These are phyloP conservation scores for Cutaneotrichosporon arboriforme DNA, from an alignment of 1,284 basidiomycete species.

Conservation along the genomic window DNA sequence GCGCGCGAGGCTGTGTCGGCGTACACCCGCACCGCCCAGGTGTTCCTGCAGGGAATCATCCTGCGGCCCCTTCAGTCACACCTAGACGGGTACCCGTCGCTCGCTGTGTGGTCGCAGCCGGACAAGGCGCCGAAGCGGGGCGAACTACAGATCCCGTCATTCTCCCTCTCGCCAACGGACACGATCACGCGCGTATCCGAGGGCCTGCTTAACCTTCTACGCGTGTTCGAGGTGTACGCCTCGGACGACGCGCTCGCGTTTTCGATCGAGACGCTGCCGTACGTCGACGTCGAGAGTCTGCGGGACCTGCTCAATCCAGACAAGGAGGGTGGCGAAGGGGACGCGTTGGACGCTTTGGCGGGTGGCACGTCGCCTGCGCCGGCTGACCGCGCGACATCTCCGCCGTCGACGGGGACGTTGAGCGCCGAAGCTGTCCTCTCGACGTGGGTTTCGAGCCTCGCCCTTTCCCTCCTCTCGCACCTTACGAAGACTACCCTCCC, in stretches of 20 bases:
- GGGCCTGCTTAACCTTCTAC: slow-evolving; percentile 83
- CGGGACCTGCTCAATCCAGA: slow-evolving; percentile 47
- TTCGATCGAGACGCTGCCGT: slow-evolving; percentile 74
- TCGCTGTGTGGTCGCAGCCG: slow-evolving; percentile 61
- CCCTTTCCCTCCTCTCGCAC: slow-evolving; percentile 67
- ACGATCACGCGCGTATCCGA: slow-evolving; percentile 84
- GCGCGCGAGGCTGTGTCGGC: slow-evolving; percentile 59
- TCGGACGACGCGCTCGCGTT: slow-evolving; percentile 86
- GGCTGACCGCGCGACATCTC: slow-evolving; percentile 9
- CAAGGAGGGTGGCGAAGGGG: slow-evolving; percentile 21
- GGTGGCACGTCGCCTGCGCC: background rate
- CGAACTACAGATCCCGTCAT: slow-evolving; percentile 80
- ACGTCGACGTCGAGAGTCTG: slow-evolving; percentile 58
- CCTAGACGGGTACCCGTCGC: slow-evolving; percentile 64
- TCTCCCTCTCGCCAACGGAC: slow-evolving; percentile 85
- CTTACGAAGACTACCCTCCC: slow-evolving; percentile 62
- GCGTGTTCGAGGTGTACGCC: slow-evolving; percentile 89
- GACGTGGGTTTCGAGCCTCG: slow-evolving; percentile 84
- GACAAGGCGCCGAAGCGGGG: slow-evolving; percentile 38
- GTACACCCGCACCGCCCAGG: slow-evolving; percentile 70
- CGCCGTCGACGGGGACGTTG: slow-evolving; percentile 11
- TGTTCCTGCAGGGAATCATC: slow-evolving; percentile 71
- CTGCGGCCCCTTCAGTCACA: slow-evolving; percentile 75
- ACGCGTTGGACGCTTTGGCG: slow-evolving; percentile 10
- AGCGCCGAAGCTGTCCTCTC: slow-evolving; percentile 68